phyloP scores from a whole-genome alignment of 441 rosid species.

The Erysimum pusillum region DNA sequence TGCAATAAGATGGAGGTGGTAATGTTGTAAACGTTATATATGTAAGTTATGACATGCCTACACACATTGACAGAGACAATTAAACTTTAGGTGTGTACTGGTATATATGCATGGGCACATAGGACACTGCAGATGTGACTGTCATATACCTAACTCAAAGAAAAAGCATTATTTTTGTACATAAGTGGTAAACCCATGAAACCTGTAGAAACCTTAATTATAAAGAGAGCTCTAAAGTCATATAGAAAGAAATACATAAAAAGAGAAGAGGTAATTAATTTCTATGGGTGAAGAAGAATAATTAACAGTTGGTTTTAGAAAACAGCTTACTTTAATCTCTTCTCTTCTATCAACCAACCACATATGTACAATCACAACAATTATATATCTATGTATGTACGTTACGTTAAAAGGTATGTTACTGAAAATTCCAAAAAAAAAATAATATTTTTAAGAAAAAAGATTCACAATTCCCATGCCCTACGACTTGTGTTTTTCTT shows the following conservation, averaged over 20 bases:
- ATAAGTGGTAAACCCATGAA: constrained; percentile 35
- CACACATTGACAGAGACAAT: constrained; percentile 30
- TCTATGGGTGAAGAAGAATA: constrained; percentile 21
- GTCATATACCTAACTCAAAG: constrained; percentile 19
- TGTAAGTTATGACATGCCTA: constrained; percentile 39
- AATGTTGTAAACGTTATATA: constrained; percentile 1
- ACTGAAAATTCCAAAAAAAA: background rate
- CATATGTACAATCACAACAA: constrained; percentile 12
- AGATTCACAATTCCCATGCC: constrained; percentile 35
- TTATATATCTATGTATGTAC: constrained; percentile 16
- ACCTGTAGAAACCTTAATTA: background rate
- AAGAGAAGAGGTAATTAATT: background rate
- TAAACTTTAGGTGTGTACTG: constrained; percentile 12
- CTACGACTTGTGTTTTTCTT: constrained; percentile 35
- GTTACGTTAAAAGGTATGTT: background rate
- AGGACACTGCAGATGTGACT: constrained; percentile 16
- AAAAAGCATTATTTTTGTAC: constrained; percentile 7
- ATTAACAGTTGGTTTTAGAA: constrained; percentile 28
- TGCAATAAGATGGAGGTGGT: constrained; percentile 9
- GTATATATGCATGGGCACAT: constrained; percentile 21
- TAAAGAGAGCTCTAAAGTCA: constrained; percentile 12
- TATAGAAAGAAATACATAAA: constrained; percentile 6
- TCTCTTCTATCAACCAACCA: constrained; percentile 2
- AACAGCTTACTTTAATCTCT: constrained; percentile 16
- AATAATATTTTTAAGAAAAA: background rate